phyloP scores from a whole-genome alignment of 495 filamentous ascomycete species.

The Xylaria cubensis region DNA sequence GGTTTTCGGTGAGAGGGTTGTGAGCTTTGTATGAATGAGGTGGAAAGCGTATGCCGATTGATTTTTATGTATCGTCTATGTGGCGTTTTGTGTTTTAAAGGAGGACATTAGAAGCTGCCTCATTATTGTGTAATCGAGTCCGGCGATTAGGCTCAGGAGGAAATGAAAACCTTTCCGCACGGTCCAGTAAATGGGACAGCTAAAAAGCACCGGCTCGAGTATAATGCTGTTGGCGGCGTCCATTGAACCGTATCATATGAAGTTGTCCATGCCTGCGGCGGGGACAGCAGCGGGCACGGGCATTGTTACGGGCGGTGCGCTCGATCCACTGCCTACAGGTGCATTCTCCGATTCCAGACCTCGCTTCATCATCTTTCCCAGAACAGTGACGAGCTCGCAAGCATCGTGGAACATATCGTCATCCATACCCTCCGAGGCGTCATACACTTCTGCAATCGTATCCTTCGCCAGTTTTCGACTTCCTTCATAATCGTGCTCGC shows the following conservation, averaged over 20 bases:
- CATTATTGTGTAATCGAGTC: not conserved
- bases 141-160: not conserved
- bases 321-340: slow-evolving; percentile 27
- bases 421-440: slow-evolving; percentile 87
- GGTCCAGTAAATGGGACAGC: not conserved
- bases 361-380: slow-evolving; percentile 81
- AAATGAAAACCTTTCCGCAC: not conserved
- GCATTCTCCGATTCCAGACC: slow-evolving; percentile 51
- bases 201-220: not conserved
- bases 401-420: slow-evolving; percentile 87
- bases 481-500: slow-evolving; percentile 77
- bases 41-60: not conserved
- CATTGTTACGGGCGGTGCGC: slow-evolving; percentile 12
- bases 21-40: not conserved
- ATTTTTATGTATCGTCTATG: not conserved
- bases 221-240: not conserved
- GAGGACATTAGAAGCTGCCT: not conserved
- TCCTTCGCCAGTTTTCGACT: slow-evolving; percentile 78
- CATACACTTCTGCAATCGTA: slow-evolving; percentile 90
- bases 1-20: not conserved
- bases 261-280: slow-evolving; percentile 39
- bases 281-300: slow-evolving; percentile 26
- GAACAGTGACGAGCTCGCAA: slow-evolving; percentile 73
- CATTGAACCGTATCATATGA: slow-evolving; percentile 31
- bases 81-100: not conserved